phyloP scores from a whole-genome alignment of 176 grass and related monocot species.

The Rhynchospora pubera region DNA sequence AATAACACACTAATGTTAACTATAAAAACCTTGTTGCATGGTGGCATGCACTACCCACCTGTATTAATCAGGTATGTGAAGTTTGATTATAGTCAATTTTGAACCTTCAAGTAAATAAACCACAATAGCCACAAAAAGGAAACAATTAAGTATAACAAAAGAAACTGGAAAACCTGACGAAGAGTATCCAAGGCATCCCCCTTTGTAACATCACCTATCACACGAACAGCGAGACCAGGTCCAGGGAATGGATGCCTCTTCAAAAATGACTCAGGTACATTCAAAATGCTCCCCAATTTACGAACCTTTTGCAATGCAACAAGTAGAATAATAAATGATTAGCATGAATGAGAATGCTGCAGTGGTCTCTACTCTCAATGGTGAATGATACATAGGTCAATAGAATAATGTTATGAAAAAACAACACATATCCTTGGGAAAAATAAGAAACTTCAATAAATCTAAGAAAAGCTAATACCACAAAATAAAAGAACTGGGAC shows the following conservation, averaged over 20 bases:
- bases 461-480: not conserved
- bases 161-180: constrained; percentile 44
- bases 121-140: not conserved
- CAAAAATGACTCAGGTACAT: constrained; percentile 82
- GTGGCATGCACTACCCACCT: not conserved
- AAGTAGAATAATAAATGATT: not conserved
- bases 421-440: not conserved
- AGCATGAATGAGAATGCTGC: not conserved
- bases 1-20: not conserved
- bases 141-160: constrained; percentile 7
- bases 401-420: not conserved
- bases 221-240: constrained; percentile 80
- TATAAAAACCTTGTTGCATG: too few relatives aligned
- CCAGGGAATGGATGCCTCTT: constrained; percentile 94
- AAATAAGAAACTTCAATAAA: not conserved
- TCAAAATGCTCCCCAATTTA: constrained; percentile 67
- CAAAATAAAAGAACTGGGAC: not conserved
- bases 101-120: not conserved
- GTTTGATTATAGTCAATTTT: not conserved
- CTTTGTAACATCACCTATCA: constrained; percentile 81
- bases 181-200: constrained; percentile 83
- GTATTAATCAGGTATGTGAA: not conserved
- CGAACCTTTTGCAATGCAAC: constrained; percentile 45
- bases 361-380: not conserved
- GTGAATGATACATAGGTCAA: not conserved